Evolutionary conservation across 2,329 filamentous ascomycete species (phyloP), one percentile per base, ranked within the genome.

Genomic region (Nemania diffusa): DNA sequence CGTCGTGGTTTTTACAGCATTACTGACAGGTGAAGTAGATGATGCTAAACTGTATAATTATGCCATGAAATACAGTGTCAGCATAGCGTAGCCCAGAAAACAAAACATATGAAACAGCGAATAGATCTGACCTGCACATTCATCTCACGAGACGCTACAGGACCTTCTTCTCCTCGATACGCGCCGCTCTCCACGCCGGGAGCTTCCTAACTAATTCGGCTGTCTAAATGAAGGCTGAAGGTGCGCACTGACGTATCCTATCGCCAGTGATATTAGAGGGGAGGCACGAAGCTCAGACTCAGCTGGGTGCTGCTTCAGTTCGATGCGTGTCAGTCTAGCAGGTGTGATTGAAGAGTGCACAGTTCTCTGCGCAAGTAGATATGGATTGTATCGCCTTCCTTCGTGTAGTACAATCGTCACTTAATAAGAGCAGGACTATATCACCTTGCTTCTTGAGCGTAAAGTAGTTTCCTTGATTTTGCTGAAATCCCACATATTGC

Each of bases 111-210:
- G 1, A n/a, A 13, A 3, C 15, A 32, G 27, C 7, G 17, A 22
- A 46, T 15, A 2, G 8, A 27, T 8, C 3, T 3, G 5, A 46
- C 64, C 65, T 64, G 64, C 65, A 27, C 9, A 26, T 67, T 60
- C 65, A 67, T 20, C 42, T 24, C 6, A 63, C 55, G 20, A 67
- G 50, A 40, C 60, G 51, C 26, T 48, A 50, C 51, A 67, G 20
- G 5, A 65, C 57, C 51, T 40, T 64, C 15, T 58, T 67, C 55
- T 56, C 59, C 50, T 63, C 55, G 3, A 58, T 63, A 26, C 64
- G 20, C 32, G 5, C 32, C 32, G 5, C 32, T 11, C 32, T 11
- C 32, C 32, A 5, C 32, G 5, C 32, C 32, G 5, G 11, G 11
- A 5, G 5, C 32, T 34, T 11, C 32, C 32, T 34, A 34, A 34